A percentile compares a stretch with the other conserved stretches of the same genome.
Conservation (phyloP, 495 filamentous ascomycete species). For the Hypoxylon fragiforme region DNA sequence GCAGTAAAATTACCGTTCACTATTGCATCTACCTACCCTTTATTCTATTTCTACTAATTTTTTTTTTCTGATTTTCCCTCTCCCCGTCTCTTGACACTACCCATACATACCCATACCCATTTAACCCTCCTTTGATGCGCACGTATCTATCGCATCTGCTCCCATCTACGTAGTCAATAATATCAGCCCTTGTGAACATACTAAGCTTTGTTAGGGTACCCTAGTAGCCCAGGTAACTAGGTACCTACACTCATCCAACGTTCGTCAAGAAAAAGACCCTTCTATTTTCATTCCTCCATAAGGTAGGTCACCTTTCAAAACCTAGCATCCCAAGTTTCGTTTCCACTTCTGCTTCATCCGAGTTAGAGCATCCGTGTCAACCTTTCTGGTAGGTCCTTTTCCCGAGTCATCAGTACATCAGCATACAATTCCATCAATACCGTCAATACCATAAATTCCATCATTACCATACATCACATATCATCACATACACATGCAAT, state of each 20-base stretch:
- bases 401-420: too few species aligned
- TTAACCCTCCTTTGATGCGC: conserved; percentile 14
- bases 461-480: too few species aligned
- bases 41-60: too few species aligned
- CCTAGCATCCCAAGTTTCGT: conserved; percentile 20
- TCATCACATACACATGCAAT: too few species aligned
- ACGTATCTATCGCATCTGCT: background rate
- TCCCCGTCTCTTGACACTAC: conserved; percentile 22
- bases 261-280: conserved; percentile 18
- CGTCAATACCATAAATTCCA: too few species aligned
- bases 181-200: conserved; percentile 24
- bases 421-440: too few species aligned
- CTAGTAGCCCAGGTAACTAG: conserved; percentile 13
- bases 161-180: conserved; percentile 4
- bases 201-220: conserved; percentile 30
- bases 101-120: background rate
- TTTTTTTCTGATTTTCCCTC: too few species aligned
- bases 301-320: conserved; percentile 14
- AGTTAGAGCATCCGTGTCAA: conserved; percentile 30
- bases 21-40: conserved; percentile 1
- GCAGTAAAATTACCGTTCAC: conserved; percentile 15
- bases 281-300: conserved; percentile 25
- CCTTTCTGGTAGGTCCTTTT: background rate
- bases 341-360: conserved; percentile 26
- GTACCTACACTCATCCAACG: conserved; percentile 19